These are phyloP conservation scores for Monilinia aucupariae DNA, from an alignment of 2,329 filamentous ascomycete genomes.

Conservation along the genomic window DNA sequence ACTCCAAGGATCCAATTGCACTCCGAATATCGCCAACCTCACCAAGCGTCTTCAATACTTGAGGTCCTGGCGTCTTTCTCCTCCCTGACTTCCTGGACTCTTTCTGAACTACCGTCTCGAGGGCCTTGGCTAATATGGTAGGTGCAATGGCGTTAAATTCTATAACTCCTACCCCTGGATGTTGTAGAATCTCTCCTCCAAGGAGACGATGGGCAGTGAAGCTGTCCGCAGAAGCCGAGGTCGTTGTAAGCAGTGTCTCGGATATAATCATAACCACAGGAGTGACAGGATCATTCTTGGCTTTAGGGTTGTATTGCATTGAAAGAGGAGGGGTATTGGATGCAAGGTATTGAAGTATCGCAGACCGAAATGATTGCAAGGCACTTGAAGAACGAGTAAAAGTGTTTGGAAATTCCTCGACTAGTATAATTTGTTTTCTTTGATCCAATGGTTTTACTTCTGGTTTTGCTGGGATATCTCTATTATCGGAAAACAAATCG, in stretches of 20 bases:
- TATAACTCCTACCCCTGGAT: constrained; percentile 72
- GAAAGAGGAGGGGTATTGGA: constrained; percentile 55
- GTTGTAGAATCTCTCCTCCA: constrained; percentile 77
- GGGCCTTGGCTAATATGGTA: constrained; percentile 75
- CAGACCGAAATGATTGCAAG: constrained; percentile 66
- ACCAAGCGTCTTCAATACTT: constrained; percentile 71
- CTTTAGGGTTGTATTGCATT: constrained; percentile 38
- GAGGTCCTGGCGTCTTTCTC: constrained; percentile 68
- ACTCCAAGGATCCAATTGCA: constrained; percentile 87
- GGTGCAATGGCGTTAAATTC: constrained; percentile 92
- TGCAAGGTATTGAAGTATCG: constrained; percentile 70
- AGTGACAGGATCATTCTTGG: constrained; percentile 44
- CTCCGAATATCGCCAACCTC: constrained; percentile 89
- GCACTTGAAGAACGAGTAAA: constrained; percentile 60
- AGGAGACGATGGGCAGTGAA: constrained; percentile 88
- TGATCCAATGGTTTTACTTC: constrained; percentile 31
- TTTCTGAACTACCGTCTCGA: constrained; percentile 77
- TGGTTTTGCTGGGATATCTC: constrained; percentile 31
- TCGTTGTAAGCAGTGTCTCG: constrained; percentile 81
- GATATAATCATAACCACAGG: constrained; percentile 89
- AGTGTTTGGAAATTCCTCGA: constrained; percentile 79
- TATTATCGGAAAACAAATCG: constrained; percentile 39
- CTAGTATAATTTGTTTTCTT: constrained; percentile 56
- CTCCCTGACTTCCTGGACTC: constrained; percentile 75
- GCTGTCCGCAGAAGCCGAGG: constrained; percentile 78